Percentiles rank a stretch among this genome's conserved stretches.
These are phyloP conservation scores for Candida glucosophila DNA, from an alignment of 1,139 yeast species.

Conservation along the genomic window DNA sequence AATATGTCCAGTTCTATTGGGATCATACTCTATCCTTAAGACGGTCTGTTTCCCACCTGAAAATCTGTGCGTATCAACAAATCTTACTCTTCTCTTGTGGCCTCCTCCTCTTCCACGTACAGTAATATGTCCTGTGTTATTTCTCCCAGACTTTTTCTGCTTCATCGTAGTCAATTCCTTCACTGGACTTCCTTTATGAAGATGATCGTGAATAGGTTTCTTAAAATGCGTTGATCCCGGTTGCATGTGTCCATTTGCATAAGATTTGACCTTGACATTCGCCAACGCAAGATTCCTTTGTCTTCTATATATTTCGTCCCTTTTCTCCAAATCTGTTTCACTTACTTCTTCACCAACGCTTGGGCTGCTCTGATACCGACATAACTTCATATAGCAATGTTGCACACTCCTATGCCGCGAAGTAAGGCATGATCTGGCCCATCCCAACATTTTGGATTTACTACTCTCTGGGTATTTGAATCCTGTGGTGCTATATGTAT, in stretches of 20 bases:
- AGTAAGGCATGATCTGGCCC: no score
- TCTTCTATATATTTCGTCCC: slow-evolving; percentile 63
- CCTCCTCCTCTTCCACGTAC: slow-evolving; percentile 98
- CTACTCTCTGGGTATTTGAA: no score
- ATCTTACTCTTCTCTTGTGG: slow-evolving; percentile 77
- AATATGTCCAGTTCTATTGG: slow-evolving; percentile 89
- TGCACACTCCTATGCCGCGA: no score
- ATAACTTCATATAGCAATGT: slow-evolving; percentile 6
- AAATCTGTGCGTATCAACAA: slow-evolving; percentile 67
- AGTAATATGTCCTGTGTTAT: slow-evolving; percentile 79
- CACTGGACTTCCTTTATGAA: slow-evolving; percentile 80
- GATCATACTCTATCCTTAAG: slow-evolving; percentile 89
- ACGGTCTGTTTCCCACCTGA: slow-evolving; percentile 71
- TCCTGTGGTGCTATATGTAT: no score
- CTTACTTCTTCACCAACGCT: slow-evolving; percentile 11
- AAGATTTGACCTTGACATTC: slow-evolving; percentile 61
- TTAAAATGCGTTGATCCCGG: slow-evolving; percentile 90
- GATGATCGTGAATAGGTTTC: slow-evolving; percentile 78
- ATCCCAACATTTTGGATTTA: slow-evolving; percentile 6
- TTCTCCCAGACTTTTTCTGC: slow-evolving; percentile 80
- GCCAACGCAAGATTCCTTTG: slow-evolving; percentile 69
- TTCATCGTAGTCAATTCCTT: slow-evolving; percentile 67
- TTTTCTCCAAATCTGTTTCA: slow-evolving; percentile 67
- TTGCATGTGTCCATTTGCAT: slow-evolving; percentile 63
- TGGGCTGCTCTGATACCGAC: no score